Conservation (phyloP, 2,329 filamentous ascomycete genomes). For the Sporothrix euskadiensis region DNA sequence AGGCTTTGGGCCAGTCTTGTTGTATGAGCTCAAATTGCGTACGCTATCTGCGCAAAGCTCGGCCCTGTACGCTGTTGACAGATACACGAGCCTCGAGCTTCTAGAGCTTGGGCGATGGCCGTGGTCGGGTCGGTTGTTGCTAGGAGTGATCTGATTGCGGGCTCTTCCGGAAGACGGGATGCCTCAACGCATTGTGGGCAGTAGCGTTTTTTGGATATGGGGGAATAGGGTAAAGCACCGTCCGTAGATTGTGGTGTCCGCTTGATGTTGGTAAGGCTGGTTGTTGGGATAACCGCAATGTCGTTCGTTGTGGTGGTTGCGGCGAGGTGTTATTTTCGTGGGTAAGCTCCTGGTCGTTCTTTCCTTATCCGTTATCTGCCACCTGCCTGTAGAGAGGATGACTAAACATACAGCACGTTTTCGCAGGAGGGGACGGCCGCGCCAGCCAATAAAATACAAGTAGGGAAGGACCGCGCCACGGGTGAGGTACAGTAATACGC, state of each 20-base stretch:
- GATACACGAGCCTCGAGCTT: constrained; percentile 8
- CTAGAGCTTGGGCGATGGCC: background rate
- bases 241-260: background rate
- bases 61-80: background rate
- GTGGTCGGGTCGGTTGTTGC: background rate
- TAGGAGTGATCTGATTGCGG: background rate
- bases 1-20: background rate
- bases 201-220: no score
- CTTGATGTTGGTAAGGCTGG: background rate
- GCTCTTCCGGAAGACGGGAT: background rate
- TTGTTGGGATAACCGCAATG: background rate
- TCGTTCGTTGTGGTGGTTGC: constrained; percentile 4
- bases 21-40: background rate
- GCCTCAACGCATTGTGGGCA: background rate
- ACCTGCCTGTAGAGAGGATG: background rate
- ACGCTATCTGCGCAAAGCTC: background rate
- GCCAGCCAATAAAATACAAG: constrained; percentile 15
- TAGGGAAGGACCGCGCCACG: constrained; percentile 6
- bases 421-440: background rate
- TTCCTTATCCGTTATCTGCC: constrained; percentile 21
- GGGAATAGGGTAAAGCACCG: background rate
- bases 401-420: background rate
- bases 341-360: background rate
- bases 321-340: constrained; percentile 30
- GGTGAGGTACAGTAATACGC: background rate